A percentile compares a stretch with the other conserved stretches of the same genome.
Conservation (phyloP, 2,329 filamentous ascomycete genomes). For the Aspergillus caelatus region DNA sequence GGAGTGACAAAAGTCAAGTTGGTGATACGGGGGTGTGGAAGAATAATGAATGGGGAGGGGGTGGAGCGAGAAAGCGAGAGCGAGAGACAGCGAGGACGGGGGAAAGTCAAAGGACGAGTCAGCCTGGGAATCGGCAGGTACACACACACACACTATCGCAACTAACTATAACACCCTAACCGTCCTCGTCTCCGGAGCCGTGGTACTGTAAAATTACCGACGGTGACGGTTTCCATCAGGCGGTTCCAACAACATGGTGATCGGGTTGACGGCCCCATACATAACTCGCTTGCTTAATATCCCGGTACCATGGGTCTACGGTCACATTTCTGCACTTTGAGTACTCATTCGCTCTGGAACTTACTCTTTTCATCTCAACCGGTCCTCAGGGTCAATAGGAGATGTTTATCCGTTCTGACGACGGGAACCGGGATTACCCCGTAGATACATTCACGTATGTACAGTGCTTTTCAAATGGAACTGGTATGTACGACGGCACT, state of each 20-base stretch:
- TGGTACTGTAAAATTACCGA: slow-evolving; percentile 6
- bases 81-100: slow-evolving; percentile 13
- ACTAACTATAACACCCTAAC: slow-evolving; percentile 4
- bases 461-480: neutral
- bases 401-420: neutral
- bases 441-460: neutral
- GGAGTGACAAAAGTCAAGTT: slow-evolving; percentile 3
- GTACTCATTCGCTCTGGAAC: neutral
- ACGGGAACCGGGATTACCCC: neutral
- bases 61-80: slow-evolving; percentile 5
- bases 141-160: slow-evolving; percentile 1
- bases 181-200: slow-evolving; percentile 2
- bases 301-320: neutral
- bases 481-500: slow-evolving; percentile 9
- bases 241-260: slow-evolving; percentile 1
- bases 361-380: neutral
- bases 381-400: neutral
- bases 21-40: neutral
- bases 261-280: neutral
- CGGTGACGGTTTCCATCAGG: neutral
- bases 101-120: slow-evolving; percentile 3
- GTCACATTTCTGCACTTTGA: neutral
- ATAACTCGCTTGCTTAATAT: neutral
- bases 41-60: slow-evolving; percentile 1
- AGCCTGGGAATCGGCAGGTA: slow-evolving; percentile 16